A percentile compares a stretch with the other conserved stretches of the same genome.
phyloP scores from a whole-genome alignment of 306 rosid genomes.

The Lupinus albus region DNA sequence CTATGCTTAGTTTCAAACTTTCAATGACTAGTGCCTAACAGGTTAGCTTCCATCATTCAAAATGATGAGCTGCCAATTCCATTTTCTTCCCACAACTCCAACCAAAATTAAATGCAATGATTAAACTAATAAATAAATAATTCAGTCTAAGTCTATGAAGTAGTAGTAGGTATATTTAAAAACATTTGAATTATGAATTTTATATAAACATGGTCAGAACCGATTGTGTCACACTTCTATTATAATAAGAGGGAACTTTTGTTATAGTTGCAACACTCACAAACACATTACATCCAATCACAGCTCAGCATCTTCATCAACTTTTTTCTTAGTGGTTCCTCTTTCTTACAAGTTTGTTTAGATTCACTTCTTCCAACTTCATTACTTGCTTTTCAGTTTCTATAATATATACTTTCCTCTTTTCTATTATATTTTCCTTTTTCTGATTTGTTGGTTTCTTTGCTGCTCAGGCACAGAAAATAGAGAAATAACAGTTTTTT shows the following conservation, averaged over 20 bases:
- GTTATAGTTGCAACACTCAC: conserved; percentile 54
- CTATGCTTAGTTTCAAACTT: conserved; percentile 35
- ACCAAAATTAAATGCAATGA: conserved; percentile 11
- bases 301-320: conserved; percentile 53
- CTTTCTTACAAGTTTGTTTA: conserved; percentile 25
- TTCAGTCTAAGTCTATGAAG: background rate
- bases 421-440: conserved; percentile 26
- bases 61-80: conserved; percentile 55
- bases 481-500: conserved; percentile 43
- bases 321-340: conserved; percentile 32
- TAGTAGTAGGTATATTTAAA: background rate
- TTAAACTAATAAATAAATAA: conserved; percentile 15
- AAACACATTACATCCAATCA: conserved; percentile 64
- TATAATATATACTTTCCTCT: conserved; percentile 6
- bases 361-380: conserved; percentile 55
- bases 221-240: conserved; percentile 19
- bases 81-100: conserved; percentile 43
- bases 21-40: conserved; percentile 45
- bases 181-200: conserved; percentile 17
- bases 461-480: conserved; percentile 43
- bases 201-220: conserved; percentile 29
- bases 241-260: conserved; percentile 50
- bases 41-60: conserved; percentile 56
- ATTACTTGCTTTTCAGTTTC: conserved; percentile 45
- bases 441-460: too few species aligned